Evolutionary conservation across 2,329 filamentous ascomycete genomes (phyloP), one percentile per base, ranked within the genome.

Genomic region (Fusarium odoratissimum): DNA sequence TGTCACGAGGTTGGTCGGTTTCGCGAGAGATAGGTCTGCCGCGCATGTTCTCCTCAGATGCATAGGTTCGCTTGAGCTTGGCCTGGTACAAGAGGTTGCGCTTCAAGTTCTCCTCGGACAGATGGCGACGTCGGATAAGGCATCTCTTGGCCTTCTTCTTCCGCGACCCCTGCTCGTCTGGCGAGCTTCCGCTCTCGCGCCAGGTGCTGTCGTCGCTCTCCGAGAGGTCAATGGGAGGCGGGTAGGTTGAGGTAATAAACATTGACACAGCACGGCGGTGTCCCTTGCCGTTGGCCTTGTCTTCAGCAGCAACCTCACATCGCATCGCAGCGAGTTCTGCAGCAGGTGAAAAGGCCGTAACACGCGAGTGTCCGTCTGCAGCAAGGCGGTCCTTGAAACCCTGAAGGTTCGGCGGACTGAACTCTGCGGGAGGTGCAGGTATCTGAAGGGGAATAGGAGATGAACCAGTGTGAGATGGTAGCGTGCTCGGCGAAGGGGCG

Each of bases 61-160:
- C 52, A 28, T 57, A 42, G 3, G 41, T 19, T 14, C 64, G 52
- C 19, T 49, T 69, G 11, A 64, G 41, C 16, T 25, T 49, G 11
- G 51, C 52, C 14, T 67, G 57, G 10, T 35, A 59, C 6, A 67
- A 45, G 8, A 45, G 48, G 41, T 73, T 73, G 4, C 61, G 55
- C 49, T 64, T 73, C 6, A 73, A 9, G 25, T 73, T 73, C 35
- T 73, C 61, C 13, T 60, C 66, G 0, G 71, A 73, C 0, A 73
- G 33, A 21, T 67, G 58, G 14, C 28, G 14, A 6, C 67, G 70
- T 7, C 41, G 40, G 9, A 67, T 41, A 13, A 35, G 42, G 9
- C 48, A 51, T 40, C 41, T 35, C n/a, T 48, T 67, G 8, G 19
- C 48, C 41, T 59, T 63, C 23, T 42, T 63, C 56, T 58, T 35